Evolutionary conservation across 768 basidiomycete species (phyloP).

Genomic region (Mycena olivaceomarginata): DNA sequence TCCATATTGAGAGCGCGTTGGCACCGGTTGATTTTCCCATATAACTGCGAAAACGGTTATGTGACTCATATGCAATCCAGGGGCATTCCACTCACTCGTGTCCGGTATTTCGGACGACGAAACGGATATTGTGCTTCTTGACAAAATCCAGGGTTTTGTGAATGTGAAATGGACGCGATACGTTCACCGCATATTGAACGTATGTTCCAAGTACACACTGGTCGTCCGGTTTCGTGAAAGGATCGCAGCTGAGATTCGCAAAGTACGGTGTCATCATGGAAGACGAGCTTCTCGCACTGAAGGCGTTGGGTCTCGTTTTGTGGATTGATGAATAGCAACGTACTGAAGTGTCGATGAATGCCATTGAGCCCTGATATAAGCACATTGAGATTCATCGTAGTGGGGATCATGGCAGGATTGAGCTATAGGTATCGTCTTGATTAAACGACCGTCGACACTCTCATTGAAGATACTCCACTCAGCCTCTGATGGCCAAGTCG

Average conservation of each 20-base stretch:
- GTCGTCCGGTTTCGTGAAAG: slow-evolving; percentile 34
- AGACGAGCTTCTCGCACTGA: slow-evolving; percentile 37
- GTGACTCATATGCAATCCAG: not conserved
- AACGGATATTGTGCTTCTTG: slow-evolving; percentile 45
- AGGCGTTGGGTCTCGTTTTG: not conserved
- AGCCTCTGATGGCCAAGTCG: slow-evolving; percentile 8
- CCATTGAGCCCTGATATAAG: slow-evolving; percentile 2
- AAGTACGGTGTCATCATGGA: slow-evolving; percentile 47
- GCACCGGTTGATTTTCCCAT: slow-evolving; percentile 29
- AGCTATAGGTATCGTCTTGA: slow-evolving; percentile 31
- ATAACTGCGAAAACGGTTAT: not conserved
- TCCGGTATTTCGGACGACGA: slow-evolving; percentile 46
- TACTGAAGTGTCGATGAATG: slow-evolving; percentile 13
- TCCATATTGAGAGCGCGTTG: slow-evolving; percentile 26
- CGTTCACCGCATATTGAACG: slow-evolving; percentile 44
- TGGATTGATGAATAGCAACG: not conserved
- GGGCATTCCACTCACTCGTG: slow-evolving; percentile 36
- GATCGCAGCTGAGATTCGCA: slow-evolving; percentile 48
- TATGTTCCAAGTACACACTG: slow-evolving; percentile 45
- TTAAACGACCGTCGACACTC: slow-evolving; percentile 22
- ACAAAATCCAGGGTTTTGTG: slow-evolving; percentile 41
- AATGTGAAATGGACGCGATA: slow-evolving; percentile 9
- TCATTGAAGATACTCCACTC: slow-evolving; percentile 26
- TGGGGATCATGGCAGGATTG: slow-evolving; percentile 26
- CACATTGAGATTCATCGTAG: slow-evolving; percentile 13